A percentile compares a stretch with the other conserved stretches of the same genome.
These are phyloP conservation scores for Ustilago xerochloae DNA, from an alignment of 1,284 basidiomycete genomes.

Conservation along the genomic window DNA sequence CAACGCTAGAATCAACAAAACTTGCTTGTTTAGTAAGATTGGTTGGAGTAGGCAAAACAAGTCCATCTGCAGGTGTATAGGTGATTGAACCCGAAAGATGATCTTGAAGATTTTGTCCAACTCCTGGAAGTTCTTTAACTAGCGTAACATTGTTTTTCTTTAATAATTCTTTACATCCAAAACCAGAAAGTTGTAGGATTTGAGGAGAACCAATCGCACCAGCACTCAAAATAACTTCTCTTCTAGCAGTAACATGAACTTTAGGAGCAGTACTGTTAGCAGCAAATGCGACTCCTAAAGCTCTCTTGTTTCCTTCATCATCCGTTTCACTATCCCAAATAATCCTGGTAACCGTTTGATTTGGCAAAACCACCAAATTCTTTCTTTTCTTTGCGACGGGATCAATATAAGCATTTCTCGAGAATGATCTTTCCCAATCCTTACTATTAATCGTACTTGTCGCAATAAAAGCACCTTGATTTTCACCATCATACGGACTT, in stretches of 20 bases:
- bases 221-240: slow-evolving; percentile 62
- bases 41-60: slow-evolving; percentile 27
- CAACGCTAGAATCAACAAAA: slow-evolving; percentile 58
- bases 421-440: slow-evolving; percentile 53
- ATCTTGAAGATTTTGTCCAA: slow-evolving; percentile 73
- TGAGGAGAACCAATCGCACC: slow-evolving; percentile 70
- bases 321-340: slow-evolving; percentile 36
- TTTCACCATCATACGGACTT: slow-evolving; percentile 53
- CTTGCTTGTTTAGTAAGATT: slow-evolving; percentile 43
- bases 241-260: slow-evolving; percentile 53
- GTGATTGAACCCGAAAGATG: slow-evolving; percentile 65
- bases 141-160: slow-evolving; percentile 69
- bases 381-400: slow-evolving; percentile 43
- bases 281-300: slow-evolving; percentile 55
- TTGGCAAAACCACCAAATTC: slow-evolving; percentile 61
- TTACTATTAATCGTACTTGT: slow-evolving; percentile 53
- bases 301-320: slow-evolving; percentile 32
- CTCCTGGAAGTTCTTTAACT: slow-evolving; percentile 71
- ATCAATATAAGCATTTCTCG: slow-evolving; percentile 58
- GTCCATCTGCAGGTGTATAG: slow-evolving; percentile 37
- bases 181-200: slow-evolving; percentile 72
- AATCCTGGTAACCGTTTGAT: slow-evolving; percentile 54
- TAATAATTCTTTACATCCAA: slow-evolving; percentile 70
- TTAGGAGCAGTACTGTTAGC: slow-evolving; percentile 21
- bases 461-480: slow-evolving; percentile 55